Percentiles rank a stretch among this genome's conserved stretches.
These are phyloP conservation scores for Penicillium thymicola DNA, from an alignment of 2,329 filamentous ascomycete genomes.

Conservation along the genomic window DNA sequence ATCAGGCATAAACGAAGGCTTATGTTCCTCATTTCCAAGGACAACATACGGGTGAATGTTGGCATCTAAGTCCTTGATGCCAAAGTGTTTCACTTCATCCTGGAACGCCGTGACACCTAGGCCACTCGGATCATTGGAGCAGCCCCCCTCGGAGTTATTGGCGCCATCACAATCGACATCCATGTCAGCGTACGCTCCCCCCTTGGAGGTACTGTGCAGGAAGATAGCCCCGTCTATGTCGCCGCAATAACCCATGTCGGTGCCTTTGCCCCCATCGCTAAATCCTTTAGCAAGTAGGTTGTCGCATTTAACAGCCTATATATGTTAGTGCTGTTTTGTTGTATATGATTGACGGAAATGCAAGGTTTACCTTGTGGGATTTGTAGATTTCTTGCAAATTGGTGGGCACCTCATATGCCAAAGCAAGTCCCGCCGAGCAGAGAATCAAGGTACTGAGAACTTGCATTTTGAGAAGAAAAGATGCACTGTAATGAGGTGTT, in stretches of 20 bases:
- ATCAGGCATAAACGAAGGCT: slow-evolving; percentile 39
- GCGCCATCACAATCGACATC: slow-evolving; percentile 59
- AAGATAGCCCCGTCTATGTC: slow-evolving; percentile 51
- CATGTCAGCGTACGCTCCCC: slow-evolving; percentile 49
- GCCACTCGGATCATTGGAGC: slow-evolving; percentile 42
- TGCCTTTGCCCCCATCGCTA: no score
- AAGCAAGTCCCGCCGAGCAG: neutral
- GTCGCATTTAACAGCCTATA: slow-evolving; percentile 16
- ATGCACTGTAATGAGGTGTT: neutral
- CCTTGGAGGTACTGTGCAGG: slow-evolving; percentile 41
- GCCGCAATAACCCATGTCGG: slow-evolving; percentile 46
- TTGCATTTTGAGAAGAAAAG: neutral
- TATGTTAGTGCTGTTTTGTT: neutral
- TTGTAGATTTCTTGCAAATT: slow-evolving; percentile 21
- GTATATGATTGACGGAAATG: neutral
- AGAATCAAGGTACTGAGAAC: neutral
- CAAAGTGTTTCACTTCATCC: slow-evolving; percentile 34
- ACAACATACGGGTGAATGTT: slow-evolving; percentile 54
- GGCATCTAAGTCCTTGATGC: slow-evolving; percentile 49
- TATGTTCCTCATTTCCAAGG: slow-evolving; percentile 46
- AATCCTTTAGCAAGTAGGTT: slow-evolving; percentile 20
- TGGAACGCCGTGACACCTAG: slow-evolving; percentile 49
- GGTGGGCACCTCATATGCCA: slow-evolving; percentile 15
- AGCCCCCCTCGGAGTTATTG: slow-evolving; percentile 47
- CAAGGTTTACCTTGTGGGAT: slow-evolving; percentile 14